Base-by-base conservation (phyloP, 257 asterid species). In the Plantago ovata region DNA sequence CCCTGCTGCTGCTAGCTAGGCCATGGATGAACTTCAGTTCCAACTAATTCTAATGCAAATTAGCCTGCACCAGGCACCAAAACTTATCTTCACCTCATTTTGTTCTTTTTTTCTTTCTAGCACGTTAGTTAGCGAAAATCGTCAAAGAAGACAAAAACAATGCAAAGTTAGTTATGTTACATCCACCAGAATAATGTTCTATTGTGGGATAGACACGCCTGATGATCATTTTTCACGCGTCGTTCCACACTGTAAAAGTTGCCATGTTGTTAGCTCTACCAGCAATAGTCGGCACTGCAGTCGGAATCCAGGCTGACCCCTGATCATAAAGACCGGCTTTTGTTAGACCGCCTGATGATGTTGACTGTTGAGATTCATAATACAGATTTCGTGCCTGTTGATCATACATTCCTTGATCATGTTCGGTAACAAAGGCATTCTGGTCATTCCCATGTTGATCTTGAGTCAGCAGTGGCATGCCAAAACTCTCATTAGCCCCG, bases 211-310 rank as follows among this genome's bases (percentile, higher is more conserved):
- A 16, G 42, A 41, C 12, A 14, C 20, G 10, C 8, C 52, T 20
- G n/a, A 47, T 9, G 10, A 41, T 63, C 60, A 13, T 21, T 39
- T 15, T 58, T 48, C n/a, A 81, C n/a, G 95, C 63, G 51, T 81
- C 81, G 44, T 85, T 85, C 93, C 90, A 83, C 22, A 71, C 84
- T 0, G 95, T 70, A 38, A 84, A 87, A 16, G 87, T 70, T 40
- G 77, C 69, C 63, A 48, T 42, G 11, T 40, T 61, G 55, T 57
- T 73, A 2, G 62, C 56, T 62, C 75, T 71, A 22, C 80, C 67
- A 6, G 79, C 73, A 9, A 75, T 62, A 23, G 84, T 48, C 1
- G 90, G 82, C 16, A 79, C 83, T 21, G 42, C 70, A 13, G 74
- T 60, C 13, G 85, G 67, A 61, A 77, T 70, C 80, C 81, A 80